These are phyloP conservation scores for Paraphoma chrysanthemicola DNA, from an alignment of 2,329 filamentous ascomycete genomes.

Conservation along the genomic window DNA sequence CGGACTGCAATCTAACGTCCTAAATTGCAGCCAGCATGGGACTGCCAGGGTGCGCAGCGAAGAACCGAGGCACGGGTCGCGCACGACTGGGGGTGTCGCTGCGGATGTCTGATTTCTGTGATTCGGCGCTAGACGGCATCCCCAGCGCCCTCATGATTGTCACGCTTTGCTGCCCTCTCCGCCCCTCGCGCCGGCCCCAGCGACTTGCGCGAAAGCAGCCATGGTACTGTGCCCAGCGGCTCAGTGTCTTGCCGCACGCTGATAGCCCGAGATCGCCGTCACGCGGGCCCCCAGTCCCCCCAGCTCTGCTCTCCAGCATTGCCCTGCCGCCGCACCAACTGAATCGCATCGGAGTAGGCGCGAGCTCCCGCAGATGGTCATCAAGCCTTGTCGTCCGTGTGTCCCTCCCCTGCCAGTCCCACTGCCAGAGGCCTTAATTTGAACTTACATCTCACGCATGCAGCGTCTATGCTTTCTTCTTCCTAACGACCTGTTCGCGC, in stretches of 20 bases:
- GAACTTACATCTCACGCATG: slow-evolving; percentile 43
- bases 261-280: slow-evolving; percentile 39
- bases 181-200: slow-evolving; percentile 5
- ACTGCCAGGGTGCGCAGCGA: slow-evolving; percentile 7
- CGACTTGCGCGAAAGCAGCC: background rate
- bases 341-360: slow-evolving; percentile 38
- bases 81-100: background rate
- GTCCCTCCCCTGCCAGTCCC: slow-evolving; percentile 33
- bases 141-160: slow-evolving; percentile 24
- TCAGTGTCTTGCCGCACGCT: slow-evolving; percentile 18
- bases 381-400: slow-evolving; percentile 39
- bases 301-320: slow-evolving; percentile 2
- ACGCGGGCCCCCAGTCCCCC: slow-evolving; percentile 26
- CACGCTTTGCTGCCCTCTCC: slow-evolving; percentile 20
- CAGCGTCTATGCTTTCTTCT: slow-evolving; percentile 32
- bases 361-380: slow-evolving; percentile 40
- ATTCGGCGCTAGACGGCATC: background rate
- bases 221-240: slow-evolving; percentile 14
- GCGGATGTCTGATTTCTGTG: slow-evolving; percentile 2
- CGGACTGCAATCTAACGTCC: slow-evolving; percentile 30
- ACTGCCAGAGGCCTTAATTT: slow-evolving; percentile 50
- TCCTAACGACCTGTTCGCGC: slow-evolving; percentile 26
- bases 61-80: slow-evolving; percentile 24
- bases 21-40: slow-evolving; percentile 17
- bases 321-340: slow-evolving; percentile 22